Evolutionary conservation across 306 rosid genomes (phyloP), one percentile per base, ranked within the genome.

Genomic region (Cucurbita argyrosperma): DNA sequence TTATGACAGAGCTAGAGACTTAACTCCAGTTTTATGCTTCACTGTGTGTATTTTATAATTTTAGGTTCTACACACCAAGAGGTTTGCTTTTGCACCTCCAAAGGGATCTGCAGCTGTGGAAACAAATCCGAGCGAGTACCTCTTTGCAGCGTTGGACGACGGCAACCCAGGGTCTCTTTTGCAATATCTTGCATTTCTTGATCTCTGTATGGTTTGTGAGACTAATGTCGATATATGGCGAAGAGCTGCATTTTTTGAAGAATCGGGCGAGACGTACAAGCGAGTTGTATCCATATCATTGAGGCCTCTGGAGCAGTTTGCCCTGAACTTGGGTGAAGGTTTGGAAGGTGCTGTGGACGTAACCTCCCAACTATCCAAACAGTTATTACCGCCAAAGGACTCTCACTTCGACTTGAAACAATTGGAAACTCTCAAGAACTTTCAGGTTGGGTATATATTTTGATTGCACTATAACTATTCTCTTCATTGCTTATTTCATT

Each of bases 71-170:
- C 95, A 88, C 58, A 85, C 97, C 15, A 91, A 91, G 88, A 91
- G 97, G 79, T 87, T 80, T 49, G 51, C 85, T 30, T 91, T 94
- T 84, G 99, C 99, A 0, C 97, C 97, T 39, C 97, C 96, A 50
- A 89, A 89, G 85, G 99, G 99, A 80, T 94, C 97, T 13, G 99
- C 99, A 23, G 99, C 99, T 49, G 96, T 96, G 7, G 96, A 91
- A 89, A 91, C 97, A 76, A 94, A 94, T 83, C 99, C 99, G 40
- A 91, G 89, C 47, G 99, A 94, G 78, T 80, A 86, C 80, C 97
- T 94, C 57, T 96, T 94, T 83, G 83, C 87, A 59, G 97, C 99
- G 19, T 64, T 94, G 92, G 99, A 94, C 83, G 92, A 89, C 77
- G 91, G 96, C 73, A 70, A 77, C 51, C 88, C 92, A 43, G 80